Evolutionary conservation across 2,329 filamentous ascomycete genomes (phyloP).

Genomic region (Paecilomyces variotii): DNA sequence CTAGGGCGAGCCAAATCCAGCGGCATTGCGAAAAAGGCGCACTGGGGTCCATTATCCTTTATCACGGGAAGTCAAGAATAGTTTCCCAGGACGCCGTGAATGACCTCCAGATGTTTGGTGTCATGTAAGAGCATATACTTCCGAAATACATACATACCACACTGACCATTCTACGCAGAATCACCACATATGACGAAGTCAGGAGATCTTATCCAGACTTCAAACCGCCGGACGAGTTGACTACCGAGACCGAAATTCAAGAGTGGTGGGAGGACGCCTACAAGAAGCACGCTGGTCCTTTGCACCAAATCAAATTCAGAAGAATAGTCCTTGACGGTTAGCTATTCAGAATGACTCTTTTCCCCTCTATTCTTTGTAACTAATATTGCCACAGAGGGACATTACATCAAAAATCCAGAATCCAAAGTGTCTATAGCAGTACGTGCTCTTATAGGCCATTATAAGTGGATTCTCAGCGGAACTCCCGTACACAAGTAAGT

Average conservation of each 20-base stretch:
- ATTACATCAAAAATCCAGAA: slow-evolving; percentile 28
- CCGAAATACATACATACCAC: not conserved
- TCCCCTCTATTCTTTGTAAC: not conserved
- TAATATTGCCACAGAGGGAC: slow-evolving; percentile 16
- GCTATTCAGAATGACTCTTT: not conserved
- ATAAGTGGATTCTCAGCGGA: slow-evolving; percentile 32
- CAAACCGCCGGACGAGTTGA: slow-evolving; percentile 10
- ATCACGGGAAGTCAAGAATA: slow-evolving; percentile 15
- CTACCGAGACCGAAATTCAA: slow-evolving; percentile 10
- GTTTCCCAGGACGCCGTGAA: slow-evolving; percentile 11
- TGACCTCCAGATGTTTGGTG: slow-evolving; percentile 11
- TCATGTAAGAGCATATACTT: slow-evolving; percentile 14
- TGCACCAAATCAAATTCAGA: slow-evolving; percentile 29
- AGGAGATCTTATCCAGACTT: slow-evolving; percentile 23
- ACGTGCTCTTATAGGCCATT: slow-evolving; percentile 24
- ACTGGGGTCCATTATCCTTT: slow-evolving; percentile 16
- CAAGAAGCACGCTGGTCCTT: slow-evolving; percentile 17
- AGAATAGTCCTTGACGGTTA: slow-evolving; percentile 35
- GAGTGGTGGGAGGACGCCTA: slow-evolving; percentile 18
- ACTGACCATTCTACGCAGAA: slow-evolving; percentile 11
- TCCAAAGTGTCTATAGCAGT: slow-evolving; percentile 29
- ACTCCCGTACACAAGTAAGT: slow-evolving; percentile 33
- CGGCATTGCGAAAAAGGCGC: slow-evolving; percentile 19
- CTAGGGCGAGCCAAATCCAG: slow-evolving; percentile 22
- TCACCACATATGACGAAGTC: slow-evolving; percentile 33